phyloP scores from a whole-genome alignment of 768 basidiomycete species.

The Mrakia gelida region DNA sequence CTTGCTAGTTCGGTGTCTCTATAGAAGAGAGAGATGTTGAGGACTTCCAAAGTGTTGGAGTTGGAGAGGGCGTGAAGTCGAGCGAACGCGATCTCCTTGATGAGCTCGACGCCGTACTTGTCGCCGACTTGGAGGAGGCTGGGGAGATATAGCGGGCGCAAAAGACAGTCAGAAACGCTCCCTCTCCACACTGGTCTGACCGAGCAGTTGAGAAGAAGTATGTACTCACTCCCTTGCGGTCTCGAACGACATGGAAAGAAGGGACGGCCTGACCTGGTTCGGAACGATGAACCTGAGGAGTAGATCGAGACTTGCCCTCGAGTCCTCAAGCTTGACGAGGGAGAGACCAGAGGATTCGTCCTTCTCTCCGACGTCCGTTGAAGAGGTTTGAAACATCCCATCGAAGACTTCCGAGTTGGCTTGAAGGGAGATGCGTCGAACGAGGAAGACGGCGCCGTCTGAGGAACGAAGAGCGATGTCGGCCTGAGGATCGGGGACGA shows the following conservation, averaged over 20 bases:
- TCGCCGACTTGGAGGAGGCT: background rate
- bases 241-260: background rate
- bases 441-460: background rate
- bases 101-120: constrained; percentile 2
- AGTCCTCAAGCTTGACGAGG: background rate
- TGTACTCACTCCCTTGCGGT: background rate
- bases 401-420: background rate
- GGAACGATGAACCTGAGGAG: background rate
- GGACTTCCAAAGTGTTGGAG: background rate
- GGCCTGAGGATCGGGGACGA: background rate
- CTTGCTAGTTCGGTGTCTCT: too few species aligned
- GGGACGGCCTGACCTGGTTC: background rate
- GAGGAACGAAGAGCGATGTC: background rate
- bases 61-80: background rate
- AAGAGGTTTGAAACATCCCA: background rate
- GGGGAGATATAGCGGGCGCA: too few species aligned
- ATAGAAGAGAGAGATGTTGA: too few species aligned
- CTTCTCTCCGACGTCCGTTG: background rate
- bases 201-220: too few species aligned
- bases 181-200: too few species aligned
- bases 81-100: background rate
- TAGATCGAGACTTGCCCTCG: background rate
- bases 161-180: too few species aligned
- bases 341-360: background rate
- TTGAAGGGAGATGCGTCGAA: background rate